These are phyloP conservation scores for Trichoderma pleuroti DNA, from an alignment of 2,329 filamentous ascomycete species.

Conservation along the genomic window DNA sequence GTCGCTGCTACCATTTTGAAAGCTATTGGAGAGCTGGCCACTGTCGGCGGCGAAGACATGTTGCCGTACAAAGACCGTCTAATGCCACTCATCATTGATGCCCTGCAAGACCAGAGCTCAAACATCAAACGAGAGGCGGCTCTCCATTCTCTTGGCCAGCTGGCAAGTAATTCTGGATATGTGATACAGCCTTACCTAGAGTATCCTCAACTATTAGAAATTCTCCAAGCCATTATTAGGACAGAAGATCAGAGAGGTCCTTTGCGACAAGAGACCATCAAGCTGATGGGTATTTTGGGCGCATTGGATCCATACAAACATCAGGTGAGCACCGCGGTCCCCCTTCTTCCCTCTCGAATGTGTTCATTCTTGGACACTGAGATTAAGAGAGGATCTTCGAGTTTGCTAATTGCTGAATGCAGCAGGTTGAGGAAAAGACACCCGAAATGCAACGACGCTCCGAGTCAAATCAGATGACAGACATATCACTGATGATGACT, in stretches of 20 bases:
- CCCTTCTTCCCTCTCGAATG: background rate
- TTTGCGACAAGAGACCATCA: conserved; percentile 89
- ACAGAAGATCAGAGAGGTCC: conserved; percentile 80
- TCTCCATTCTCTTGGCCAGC: conserved; percentile 81
- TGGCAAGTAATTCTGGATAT: conserved; percentile 95
- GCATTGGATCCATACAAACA: conserved; percentile 95
- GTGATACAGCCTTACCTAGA: conserved; percentile 95
- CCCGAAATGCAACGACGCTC: conserved; percentile 72
- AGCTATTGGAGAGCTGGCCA: conserved; percentile 89
- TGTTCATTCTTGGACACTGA: background rate
- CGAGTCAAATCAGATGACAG: conserved; percentile 68
- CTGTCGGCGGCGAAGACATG: conserved; percentile 93
- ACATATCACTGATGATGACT: conserved; percentile 97
- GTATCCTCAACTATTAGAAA: conserved; percentile 87
- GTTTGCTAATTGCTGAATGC: conserved; percentile 13
- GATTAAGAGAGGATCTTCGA: background rate
- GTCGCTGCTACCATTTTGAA: conserved; percentile 94
- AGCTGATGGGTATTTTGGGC: conserved; percentile 90
- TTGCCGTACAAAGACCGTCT: conserved; percentile 83
- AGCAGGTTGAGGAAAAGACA: conserved; percentile 81
- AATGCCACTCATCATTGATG: conserved; percentile 93
- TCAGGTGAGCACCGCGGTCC: conserved; percentile 50
- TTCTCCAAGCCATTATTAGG: conserved; percentile 90
- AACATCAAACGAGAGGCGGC: conserved; percentile 87
- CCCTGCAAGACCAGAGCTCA: conserved; percentile 90